Conservation (phyloP, 2,329 filamentous ascomycete genomes). For the Calonectria leucothoes region DNA sequence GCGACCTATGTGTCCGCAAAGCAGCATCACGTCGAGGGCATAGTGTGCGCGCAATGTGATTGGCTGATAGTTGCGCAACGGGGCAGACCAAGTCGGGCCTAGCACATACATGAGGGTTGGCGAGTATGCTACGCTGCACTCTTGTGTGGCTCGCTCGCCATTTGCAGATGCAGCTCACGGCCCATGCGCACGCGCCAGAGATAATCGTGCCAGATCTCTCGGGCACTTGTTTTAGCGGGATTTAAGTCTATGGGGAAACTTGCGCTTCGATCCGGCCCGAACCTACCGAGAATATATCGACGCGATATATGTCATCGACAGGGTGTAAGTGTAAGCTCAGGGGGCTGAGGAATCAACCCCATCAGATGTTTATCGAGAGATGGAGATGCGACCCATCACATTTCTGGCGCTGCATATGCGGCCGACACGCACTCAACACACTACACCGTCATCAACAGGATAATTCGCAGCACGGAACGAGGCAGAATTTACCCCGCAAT, state of each 20-base stretch:
- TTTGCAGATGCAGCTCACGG: not conserved
- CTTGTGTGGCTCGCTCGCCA: not conserved
- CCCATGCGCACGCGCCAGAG: not conserved
- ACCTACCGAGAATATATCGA: not conserved
- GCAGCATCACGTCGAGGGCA: not conserved
- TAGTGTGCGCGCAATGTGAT: not conserved
- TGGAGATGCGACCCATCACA: not conserved
- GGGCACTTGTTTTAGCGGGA: not conserved
- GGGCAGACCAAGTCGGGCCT: not conserved
- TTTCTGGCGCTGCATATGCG: not conserved
- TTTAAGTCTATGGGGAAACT: conserved; percentile 1
- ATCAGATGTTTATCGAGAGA: not conserved
- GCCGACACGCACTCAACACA: not conserved
- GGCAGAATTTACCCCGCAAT: not conserved
- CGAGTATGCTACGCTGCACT: not conserved
- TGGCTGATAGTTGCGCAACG: not conserved
- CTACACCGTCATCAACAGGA: not conserved
- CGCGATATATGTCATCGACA: not conserved
- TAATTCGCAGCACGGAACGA: not conserved
- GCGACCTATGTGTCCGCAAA: not conserved
- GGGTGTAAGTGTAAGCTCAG: not conserved
- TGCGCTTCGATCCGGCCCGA: not conserved
- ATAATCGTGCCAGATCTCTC: not conserved
- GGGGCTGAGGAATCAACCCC: not conserved
- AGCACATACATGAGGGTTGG: not conserved